A percentile compares a stretch with the other conserved stretches of the same genome.
phyloP scores from a whole-genome alignment of 2,329 filamentous ascomycete species.

The Aspergillus cejpii region DNA sequence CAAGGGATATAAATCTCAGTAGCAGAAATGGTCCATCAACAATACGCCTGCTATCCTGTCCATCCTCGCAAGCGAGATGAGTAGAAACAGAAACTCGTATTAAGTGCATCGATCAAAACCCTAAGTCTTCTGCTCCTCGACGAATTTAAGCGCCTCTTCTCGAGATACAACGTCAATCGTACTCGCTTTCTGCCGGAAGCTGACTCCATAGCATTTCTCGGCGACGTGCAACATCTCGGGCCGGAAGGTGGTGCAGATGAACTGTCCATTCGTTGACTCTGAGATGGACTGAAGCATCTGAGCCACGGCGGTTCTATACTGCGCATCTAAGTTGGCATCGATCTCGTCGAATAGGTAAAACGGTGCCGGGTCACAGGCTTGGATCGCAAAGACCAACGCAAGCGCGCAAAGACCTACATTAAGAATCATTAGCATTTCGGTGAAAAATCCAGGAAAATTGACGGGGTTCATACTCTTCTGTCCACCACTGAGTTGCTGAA shows the following conservation, averaged over 20 bases:
- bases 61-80: slow-evolving; percentile 11
- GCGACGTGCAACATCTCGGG: slow-evolving; percentile 94
- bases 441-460: neutral
- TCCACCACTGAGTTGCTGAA: slow-evolving; percentile 92
- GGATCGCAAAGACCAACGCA: slow-evolving; percentile 98
- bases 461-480: slow-evolving; percentile 73
- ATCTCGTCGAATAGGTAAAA: slow-evolving; percentile 99
- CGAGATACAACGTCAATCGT: slow-evolving; percentile 83
- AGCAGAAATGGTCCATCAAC: slow-evolving; percentile 5
- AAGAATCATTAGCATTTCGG: slow-evolving; percentile 7
- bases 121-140: slow-evolving; percentile 67
- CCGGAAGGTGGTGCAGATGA: slow-evolving; percentile 97
- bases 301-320: slow-evolving; percentile 94
- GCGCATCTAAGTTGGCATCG: slow-evolving; percentile 93
- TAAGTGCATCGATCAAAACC: neutral
- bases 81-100: slow-evolving; percentile 3
- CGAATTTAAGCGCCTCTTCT: slow-evolving; percentile 85
- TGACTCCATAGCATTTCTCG: slow-evolving; percentile 96
- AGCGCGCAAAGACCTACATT: slow-evolving; percentile 76
- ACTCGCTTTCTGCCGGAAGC: slow-evolving; percentile 85
- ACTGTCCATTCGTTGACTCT: slow-evolving; percentile 58
- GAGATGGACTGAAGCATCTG: slow-evolving; percentile 77
- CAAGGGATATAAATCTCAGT: slow-evolving; percentile 2
- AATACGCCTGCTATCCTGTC: slow-evolving; percentile 13
- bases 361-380: slow-evolving; percentile 91